Evolutionary conservation across 345 rosid genomes (phyloP).

Genomic region (Cardamine chenopodiifolia): DNA sequence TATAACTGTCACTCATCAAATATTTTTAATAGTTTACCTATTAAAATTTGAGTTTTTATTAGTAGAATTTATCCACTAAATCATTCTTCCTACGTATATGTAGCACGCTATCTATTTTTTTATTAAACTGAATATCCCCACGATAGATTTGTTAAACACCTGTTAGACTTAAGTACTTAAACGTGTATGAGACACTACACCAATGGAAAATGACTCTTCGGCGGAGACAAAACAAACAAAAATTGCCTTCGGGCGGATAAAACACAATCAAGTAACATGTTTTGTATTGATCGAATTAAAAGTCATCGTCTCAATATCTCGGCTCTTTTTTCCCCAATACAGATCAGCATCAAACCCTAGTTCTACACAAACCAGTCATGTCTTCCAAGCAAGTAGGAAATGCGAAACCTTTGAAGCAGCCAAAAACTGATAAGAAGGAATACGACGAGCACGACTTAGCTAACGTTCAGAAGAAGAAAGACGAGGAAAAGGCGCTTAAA

Average conservation of each 20-base stretch:
- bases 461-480: slow-evolving; percentile 73
- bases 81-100: too few relatives aligned
- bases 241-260: background rate
- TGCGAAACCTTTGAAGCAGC: background rate
- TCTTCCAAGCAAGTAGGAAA: background rate
- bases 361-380: background rate
- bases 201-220: background rate
- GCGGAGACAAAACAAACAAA: background rate
- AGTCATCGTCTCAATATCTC: background rate
- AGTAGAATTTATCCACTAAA: background rate
- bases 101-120: background rate
- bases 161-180: background rate
- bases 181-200: background rate
- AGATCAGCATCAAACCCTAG: background rate
- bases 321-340: background rate
- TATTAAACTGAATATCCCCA: background rate
- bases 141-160: background rate
- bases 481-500: slow-evolving; percentile 73
- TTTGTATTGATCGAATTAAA: background rate
- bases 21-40: too few relatives aligned
- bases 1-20: background rate
- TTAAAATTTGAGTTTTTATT: background rate
- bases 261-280: background rate
- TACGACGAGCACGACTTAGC: slow-evolving; percentile 74
- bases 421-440: slow-evolving; percentile 51